Evolutionary conservation across 108 stramenopile species (phyloP).

Genomic region (Stephanodiscus minutulus): DNA sequence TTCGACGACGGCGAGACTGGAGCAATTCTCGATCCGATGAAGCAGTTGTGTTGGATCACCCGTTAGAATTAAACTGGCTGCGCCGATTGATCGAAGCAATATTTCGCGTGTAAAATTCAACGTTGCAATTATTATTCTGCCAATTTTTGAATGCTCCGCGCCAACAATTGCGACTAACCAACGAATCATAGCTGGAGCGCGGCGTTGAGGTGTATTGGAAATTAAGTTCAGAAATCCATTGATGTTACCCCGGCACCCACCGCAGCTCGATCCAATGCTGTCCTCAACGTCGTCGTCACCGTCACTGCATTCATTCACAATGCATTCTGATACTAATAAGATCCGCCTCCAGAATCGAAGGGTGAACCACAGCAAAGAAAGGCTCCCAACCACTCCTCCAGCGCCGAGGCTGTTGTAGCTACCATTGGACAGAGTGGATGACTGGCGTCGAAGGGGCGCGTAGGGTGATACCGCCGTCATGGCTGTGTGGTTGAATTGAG

Average conservation of each 20-base stretch:
- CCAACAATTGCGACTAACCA: conserved; percentile 33
- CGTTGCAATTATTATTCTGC: conserved; percentile 14
- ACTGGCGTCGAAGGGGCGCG: conserved; percentile 39
- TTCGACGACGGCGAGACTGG: background rate
- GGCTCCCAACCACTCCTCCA: background rate
- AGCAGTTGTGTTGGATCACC: conserved; percentile 14
- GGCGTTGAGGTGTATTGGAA: conserved; percentile 1
- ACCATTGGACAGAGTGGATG: conserved; percentile 15
- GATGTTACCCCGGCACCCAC: too few relatives aligned
- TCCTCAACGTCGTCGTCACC: background rate
- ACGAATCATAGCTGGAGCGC: conserved; percentile 14
- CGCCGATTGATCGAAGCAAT: conserved; percentile 32
- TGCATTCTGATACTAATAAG: background rate
- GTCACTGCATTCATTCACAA: conserved; percentile 1
- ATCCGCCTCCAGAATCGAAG: conserved; percentile 11
- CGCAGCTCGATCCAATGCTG: background rate
- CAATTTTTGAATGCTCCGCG: conserved; percentile 26
- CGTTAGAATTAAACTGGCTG: conserved; percentile 28
- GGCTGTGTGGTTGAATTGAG: too few relatives aligned
- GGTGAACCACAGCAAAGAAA: background rate
- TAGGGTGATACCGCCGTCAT: conserved; percentile 45
- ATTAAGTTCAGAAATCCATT: too few relatives aligned
- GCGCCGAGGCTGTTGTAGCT: background rate
- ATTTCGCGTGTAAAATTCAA: conserved; percentile 26
- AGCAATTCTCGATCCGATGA: background rate